phyloP scores from a whole-genome alignment of 768 basidiomycete species.

The Amanita rubescens region DNA sequence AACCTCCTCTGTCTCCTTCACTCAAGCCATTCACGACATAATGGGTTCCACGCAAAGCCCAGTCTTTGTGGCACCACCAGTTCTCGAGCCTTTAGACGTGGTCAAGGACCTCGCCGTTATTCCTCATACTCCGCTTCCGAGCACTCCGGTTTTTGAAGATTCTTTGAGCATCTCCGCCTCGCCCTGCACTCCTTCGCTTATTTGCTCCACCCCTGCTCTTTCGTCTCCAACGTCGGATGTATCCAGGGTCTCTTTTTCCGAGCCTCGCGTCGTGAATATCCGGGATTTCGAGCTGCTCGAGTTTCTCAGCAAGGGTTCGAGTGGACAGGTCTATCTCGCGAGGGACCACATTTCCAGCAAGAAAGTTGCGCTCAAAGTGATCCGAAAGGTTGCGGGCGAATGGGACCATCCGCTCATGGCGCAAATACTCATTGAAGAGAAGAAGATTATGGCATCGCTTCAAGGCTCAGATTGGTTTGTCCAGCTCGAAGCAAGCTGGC shows the following conservation, averaged over 20 bases:
- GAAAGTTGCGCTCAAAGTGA: conserved; percentile 20
- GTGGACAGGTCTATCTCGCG: too few relatives aligned
- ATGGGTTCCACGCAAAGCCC: neutral
- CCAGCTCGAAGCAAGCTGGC: too few relatives aligned
- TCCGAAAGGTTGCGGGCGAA: conserved; percentile 10
- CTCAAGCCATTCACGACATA: neutral
- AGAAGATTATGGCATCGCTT: too few relatives aligned
- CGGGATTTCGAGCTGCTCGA: neutral
- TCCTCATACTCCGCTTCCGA: conserved; percentile 1
- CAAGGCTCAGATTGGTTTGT: too few relatives aligned
- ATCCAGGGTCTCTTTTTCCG: neutral
- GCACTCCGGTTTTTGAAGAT: conserved; percentile 4
- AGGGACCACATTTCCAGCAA: conserved; percentile 15
- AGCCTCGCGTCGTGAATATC: neutral
- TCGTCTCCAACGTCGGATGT: neutral
- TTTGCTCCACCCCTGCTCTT: conserved; percentile 1
- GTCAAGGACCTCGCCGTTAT: neutral
- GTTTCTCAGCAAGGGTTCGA: too few relatives aligned
- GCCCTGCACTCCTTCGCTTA: conserved; percentile 1
- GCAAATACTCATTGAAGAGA: conserved; percentile 12
- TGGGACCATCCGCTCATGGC: conserved; percentile 16
- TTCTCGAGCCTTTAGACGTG: neutral
- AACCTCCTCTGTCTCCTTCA: neutral
- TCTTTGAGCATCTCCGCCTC: neutral
- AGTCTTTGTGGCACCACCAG: neutral